These are phyloP conservation scores for Fistulinella prunicolor DNA, from an alignment of 768 basidiomycete species.

Conservation along the genomic window DNA sequence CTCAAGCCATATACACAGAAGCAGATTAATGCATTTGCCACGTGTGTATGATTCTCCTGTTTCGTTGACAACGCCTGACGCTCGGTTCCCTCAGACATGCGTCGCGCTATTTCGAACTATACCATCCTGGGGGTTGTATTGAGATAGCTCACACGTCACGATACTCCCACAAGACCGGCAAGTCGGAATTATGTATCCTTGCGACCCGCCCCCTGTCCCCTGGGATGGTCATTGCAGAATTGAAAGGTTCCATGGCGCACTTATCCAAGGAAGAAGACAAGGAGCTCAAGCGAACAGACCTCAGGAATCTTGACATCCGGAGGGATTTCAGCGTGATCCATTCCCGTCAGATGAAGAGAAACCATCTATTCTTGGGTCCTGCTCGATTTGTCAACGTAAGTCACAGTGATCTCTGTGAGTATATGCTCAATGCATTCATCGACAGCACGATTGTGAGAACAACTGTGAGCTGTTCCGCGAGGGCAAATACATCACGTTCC, in stretches of 20 bases:
- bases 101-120: slow-evolving; percentile 85
- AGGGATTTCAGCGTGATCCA: slow-evolving; percentile 91
- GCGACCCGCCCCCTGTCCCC: slow-evolving; percentile 70
- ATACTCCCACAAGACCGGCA: slow-evolving; percentile 83
- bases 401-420: slow-evolving; percentile 9
- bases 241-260: slow-evolving; percentile 90
- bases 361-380: slow-evolving; percentile 86
- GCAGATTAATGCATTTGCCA: slow-evolving; percentile 89
- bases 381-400: slow-evolving; percentile 91
- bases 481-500: slow-evolving; percentile 87
- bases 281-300: slow-evolving; percentile 80
- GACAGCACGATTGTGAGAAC: slow-evolving; percentile 85
- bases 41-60: slow-evolving; percentile 54
- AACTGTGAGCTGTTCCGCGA: slow-evolving; percentile 88
- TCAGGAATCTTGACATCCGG: slow-evolving; percentile 66
- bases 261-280: slow-evolving; percentile 82
- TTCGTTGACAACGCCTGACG: slow-evolving; percentile 26
- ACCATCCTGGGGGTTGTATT: slow-evolving; percentile 77
- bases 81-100: slow-evolving; percentile 59
- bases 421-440: neutral
- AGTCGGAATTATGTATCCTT: slow-evolving; percentile 84
- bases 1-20: slow-evolving; percentile 73
- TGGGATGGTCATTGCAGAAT: slow-evolving; percentile 75
- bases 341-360: slow-evolving; percentile 89
- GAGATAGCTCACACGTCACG: slow-evolving; percentile 89